phyloP scores from a whole-genome alignment of 2,329 filamentous ascomycete genomes.

The Alternaria triticina region DNA sequence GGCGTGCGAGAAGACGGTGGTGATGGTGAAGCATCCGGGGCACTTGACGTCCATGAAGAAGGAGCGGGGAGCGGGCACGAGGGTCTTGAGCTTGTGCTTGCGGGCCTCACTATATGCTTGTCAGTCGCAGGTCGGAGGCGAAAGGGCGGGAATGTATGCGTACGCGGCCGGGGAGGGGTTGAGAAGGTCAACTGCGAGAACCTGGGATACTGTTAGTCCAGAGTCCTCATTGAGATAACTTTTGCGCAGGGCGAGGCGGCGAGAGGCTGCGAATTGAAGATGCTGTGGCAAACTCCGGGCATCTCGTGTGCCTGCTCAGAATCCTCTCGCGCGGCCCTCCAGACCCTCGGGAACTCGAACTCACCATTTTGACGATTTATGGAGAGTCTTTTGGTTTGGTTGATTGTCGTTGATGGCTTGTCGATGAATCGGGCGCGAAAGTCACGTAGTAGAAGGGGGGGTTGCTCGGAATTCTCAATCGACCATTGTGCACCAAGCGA shows the following conservation, averaged over 20 bases:
- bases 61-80: conserved; percentile 94
- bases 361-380: conserved; percentile 51
- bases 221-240: conserved; percentile 16
- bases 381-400: conserved; percentile 35
- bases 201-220: conserved; percentile 61
- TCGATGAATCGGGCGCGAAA: conserved; percentile 45
- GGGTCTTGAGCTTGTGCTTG: conserved; percentile 99
- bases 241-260: conserved; percentile 16
- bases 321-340: conserved; percentile 7
- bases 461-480: not conserved
- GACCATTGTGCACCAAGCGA: not conserved
- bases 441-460: conserved; percentile 20
- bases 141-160: conserved; percentile 22
- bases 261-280: conserved; percentile 29
- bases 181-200: conserved; percentile 99
- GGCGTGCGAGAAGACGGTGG: conserved; percentile 99
- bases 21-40: conserved; percentile 99
- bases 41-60: conserved; percentile 99
- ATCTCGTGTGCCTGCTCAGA: conserved; percentile 43
- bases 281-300: conserved; percentile 38
- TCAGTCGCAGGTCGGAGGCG: conserved; percentile 33
- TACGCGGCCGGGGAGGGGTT: conserved; percentile 92
- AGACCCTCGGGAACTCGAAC: conserved; percentile 22
- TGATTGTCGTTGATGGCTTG: conserved; percentile 37
- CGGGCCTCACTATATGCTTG: conserved; percentile 72